Conservation (phyloP, 305 asterid species). For the Caryopteris hybrid region DNA sequence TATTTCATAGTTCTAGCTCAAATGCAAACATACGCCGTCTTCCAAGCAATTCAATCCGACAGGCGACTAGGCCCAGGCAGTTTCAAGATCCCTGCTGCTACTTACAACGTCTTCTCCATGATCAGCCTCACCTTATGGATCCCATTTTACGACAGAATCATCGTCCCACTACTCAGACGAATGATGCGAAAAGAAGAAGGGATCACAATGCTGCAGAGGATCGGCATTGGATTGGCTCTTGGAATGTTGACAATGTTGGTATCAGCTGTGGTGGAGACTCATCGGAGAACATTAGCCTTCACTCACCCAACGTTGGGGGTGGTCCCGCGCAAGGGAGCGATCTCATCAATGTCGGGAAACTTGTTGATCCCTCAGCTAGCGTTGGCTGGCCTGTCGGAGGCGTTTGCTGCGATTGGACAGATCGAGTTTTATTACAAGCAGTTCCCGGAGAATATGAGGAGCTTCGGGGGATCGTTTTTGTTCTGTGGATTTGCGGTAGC, state of each 20-base stretch:
- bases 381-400: conserved; percentile 41
- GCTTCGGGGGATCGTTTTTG: conserved; percentile 41
- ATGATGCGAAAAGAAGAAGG: conserved; percentile 29
- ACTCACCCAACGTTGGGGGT: neutral
- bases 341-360: conserved; percentile 45
- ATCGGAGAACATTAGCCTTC: conserved; percentile 26
- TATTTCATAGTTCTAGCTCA: conserved; percentile 34
- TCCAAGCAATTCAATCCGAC: conserved; percentile 54
- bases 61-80: conserved; percentile 30
- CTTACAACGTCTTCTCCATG: conserved; percentile 44
- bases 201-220: conserved; percentile 43
- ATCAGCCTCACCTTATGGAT: conserved; percentile 37
- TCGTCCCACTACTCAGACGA: conserved; percentile 26
- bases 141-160: conserved; percentile 37
- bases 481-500: conserved; percentile 42
- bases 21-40: conserved; percentile 38
- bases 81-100: conserved; percentile 46
- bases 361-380: conserved; percentile 52
- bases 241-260: neutral
- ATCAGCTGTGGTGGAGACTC: conserved; percentile 35
- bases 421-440: conserved; percentile 46
- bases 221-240: conserved; percentile 34
- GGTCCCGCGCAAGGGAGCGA: neutral
- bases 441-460: conserved; percentile 60
- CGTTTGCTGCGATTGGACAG: conserved; percentile 32